Percentiles rank a stretch among this genome's conserved stretches.
These are phyloP conservation scores for Myxozyma neglecta DNA, from an alignment of 805 yeast species.

Conservation along the genomic window DNA sequence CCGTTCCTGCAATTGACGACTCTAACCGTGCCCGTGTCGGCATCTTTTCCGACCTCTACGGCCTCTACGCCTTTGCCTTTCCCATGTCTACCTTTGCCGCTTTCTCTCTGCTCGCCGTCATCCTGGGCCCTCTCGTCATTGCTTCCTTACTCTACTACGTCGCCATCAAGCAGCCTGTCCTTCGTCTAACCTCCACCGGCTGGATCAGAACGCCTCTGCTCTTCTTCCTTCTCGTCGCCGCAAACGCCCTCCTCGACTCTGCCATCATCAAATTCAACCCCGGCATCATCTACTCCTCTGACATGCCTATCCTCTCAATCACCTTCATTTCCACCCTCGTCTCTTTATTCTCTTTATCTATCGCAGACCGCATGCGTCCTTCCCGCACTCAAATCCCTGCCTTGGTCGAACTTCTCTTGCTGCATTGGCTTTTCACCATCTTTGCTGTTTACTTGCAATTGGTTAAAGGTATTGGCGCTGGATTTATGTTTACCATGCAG, in stretches of 20 bases:
- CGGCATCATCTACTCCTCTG: conserved; percentile 21
- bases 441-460: neutral
- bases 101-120: conserved; percentile 2
- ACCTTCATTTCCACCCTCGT: neutral
- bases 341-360: neutral
- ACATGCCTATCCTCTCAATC: conserved; percentile 18
- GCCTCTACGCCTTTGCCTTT: conserved; percentile 3
- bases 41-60: conserved; percentile 18
- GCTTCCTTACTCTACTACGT: conserved; percentile 6
- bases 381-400: neutral
- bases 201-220: conserved; percentile 22
- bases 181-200: conserved; percentile 2
- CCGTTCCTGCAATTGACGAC: neutral
- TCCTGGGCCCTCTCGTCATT: conserved; percentile 14
- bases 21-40: conserved; percentile 8
- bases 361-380: too few relatives aligned
- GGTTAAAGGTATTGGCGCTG: conserved; percentile 8
- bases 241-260: neutral
- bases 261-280: conserved; percentile 7
- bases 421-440: conserved; percentile 19
- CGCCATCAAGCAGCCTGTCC: neutral
- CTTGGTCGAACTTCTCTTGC: conserved; percentile 8
- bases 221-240: conserved; percentile 1
- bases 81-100: conserved; percentile 2
- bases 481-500: conserved; percentile 11